Conservation (phyloP, 2,329 filamentous ascomycete genomes). For the Venturia oleaginea region DNA sequence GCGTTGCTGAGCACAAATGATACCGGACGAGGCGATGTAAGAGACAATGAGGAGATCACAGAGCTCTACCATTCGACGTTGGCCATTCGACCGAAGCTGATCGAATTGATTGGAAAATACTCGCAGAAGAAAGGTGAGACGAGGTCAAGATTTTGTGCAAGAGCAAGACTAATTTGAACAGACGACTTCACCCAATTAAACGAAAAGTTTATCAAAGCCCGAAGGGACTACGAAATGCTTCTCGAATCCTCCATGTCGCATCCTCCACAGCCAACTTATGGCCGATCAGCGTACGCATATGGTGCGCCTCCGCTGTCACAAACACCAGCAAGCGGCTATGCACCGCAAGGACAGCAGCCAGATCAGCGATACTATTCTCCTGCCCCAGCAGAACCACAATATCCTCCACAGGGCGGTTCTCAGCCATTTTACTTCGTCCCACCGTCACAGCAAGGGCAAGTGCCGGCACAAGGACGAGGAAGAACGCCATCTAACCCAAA, state of each 20-base stretch:
- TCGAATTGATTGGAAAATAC: conserved; percentile 97
- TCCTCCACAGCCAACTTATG: conserved; percentile 70
- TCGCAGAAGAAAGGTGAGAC: conserved; percentile 89
- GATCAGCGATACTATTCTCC: conserved; percentile 32
- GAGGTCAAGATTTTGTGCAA: neutral
- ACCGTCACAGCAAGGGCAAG: conserved; percentile 20
- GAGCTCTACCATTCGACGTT: conserved; percentile 85
- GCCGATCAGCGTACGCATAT: conserved; percentile 39
- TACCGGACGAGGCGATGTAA: conserved; percentile 49
- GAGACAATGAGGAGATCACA: conserved; percentile 96
- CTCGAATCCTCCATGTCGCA: conserved; percentile 95
- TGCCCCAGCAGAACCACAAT: conserved; percentile 20
- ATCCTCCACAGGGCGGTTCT: conserved; percentile 22
- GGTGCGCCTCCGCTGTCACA: conserved; percentile 13
- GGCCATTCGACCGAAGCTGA: conserved; percentile 90
- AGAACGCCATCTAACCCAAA: conserved; percentile 25
- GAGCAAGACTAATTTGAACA: conserved; percentile 31
- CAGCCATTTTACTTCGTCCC: conserved; percentile 31
- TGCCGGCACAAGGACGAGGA: conserved; percentile 19
- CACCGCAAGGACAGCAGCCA: conserved; percentile 27
- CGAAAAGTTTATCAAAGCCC: conserved; percentile 98
- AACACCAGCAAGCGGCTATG: conserved; percentile 15
- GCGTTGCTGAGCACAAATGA: conserved; percentile 79
- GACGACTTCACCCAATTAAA: conserved; percentile 98
- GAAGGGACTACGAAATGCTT: conserved; percentile 91